Conservation (phyloP, 2,329 filamentous ascomycete species). For the Aspergillus uvarum region DNA sequence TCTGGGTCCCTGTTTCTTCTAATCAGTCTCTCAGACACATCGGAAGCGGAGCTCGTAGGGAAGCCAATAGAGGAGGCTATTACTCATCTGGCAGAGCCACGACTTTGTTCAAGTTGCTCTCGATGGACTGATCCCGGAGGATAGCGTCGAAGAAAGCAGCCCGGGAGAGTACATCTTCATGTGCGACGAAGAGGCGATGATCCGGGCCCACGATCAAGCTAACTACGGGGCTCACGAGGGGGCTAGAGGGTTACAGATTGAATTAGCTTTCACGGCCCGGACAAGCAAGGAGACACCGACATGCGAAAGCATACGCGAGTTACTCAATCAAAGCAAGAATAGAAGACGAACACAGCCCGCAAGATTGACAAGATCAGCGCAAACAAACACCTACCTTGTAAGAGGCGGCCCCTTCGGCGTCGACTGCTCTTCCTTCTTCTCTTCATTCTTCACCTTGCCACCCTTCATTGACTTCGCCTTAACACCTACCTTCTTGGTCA, state of each 20-base stretch:
- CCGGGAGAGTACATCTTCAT: slow-evolving; percentile 85
- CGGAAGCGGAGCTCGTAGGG: neutral
- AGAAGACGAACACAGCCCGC: neutral
- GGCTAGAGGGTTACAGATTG: slow-evolving; percentile 33
- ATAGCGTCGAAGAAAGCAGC: slow-evolving; percentile 79
- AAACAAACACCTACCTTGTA: neutral
- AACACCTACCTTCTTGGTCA: slow-evolving; percentile 74
- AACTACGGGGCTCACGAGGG: slow-evolving; percentile 71
- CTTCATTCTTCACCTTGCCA: slow-evolving; percentile 43
- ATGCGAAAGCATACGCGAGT: neutral
- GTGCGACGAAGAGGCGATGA: slow-evolving; percentile 87
- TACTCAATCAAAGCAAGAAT: neutral
- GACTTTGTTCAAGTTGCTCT: slow-evolving; percentile 70
- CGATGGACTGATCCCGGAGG: slow-evolving; percentile 70
- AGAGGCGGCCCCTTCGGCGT: neutral
- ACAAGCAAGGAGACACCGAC: neutral
- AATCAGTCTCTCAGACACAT: neutral
- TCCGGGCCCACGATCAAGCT: slow-evolving; percentile 82
- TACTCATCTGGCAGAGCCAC: slow-evolving; percentile 69
- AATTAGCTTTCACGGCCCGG: neutral
- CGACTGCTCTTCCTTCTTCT: neutral
- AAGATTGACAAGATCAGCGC: too few relatives aligned
- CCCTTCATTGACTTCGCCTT: slow-evolving; percentile 88
- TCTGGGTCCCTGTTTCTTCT: slow-evolving; percentile 71
- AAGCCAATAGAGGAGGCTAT: slow-evolving; percentile 7